Evolutionary conservation across 2,329 filamentous ascomycete genomes (phyloP).

Genomic region (Sporothrix brasiliensis): DNA sequence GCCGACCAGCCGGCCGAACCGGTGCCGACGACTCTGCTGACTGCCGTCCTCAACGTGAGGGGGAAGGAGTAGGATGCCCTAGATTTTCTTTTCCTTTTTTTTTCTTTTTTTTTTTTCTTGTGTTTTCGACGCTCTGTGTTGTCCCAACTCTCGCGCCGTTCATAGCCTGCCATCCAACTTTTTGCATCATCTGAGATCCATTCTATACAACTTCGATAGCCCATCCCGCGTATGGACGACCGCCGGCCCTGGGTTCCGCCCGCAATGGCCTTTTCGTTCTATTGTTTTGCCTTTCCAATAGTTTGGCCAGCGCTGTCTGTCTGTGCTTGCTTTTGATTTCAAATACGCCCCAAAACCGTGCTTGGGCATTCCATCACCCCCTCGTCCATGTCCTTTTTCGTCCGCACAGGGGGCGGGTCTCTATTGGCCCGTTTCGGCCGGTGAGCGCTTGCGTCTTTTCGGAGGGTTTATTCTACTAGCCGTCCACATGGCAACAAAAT

Average conservation of each 20-base stretch:
- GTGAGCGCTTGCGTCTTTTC: conserved; percentile 22
- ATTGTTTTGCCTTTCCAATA: background rate
- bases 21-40: conserved; percentile 27
- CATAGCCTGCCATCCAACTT: background rate
- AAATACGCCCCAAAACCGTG: background rate
- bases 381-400: too few species aligned
- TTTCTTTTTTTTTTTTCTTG: background rate
- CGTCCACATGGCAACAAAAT: conserved; percentile 14
- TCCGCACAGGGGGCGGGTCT: background rate
- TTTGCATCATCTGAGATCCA: background rate
- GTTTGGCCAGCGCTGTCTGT: background rate
- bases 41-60: conserved; percentile 19
- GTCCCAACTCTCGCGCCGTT: background rate
- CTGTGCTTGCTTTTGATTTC: conserved; percentile 12
- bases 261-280: background rate
- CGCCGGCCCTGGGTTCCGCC: background rate
- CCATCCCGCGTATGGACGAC: background rate
- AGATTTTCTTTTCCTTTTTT: background rate
- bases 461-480: background rate
- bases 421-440: conserved; percentile 20
- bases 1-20: background rate
- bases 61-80: background rate
- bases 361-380: too few species aligned
- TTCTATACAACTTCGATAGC: background rate
- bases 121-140: background rate